These are phyloP conservation scores for Camptophora hylomeconis DNA, from an alignment of 2,329 filamentous ascomycete species.

Conservation along the genomic window DNA sequence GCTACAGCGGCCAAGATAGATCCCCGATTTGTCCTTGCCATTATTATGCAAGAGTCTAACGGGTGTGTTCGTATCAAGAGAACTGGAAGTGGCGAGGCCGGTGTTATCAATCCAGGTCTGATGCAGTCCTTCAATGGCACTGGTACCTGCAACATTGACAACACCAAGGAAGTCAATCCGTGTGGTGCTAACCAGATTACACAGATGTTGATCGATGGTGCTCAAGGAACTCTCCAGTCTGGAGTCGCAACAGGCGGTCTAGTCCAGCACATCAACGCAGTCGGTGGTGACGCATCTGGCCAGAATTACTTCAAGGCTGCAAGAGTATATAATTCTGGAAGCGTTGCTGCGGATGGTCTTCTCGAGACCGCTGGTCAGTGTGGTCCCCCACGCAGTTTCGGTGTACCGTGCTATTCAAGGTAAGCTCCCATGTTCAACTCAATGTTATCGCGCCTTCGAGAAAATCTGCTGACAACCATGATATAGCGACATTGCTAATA, in stretches of 20 bases:
- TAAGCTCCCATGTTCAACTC: too few species aligned
- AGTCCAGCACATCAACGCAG: slow-evolving; percentile 2
- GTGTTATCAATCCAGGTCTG: slow-evolving; percentile 13
- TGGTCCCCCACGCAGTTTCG: too few species aligned
- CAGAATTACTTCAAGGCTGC: slow-evolving; percentile 14
- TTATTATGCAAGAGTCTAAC: slow-evolving; percentile 33
- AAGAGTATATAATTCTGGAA: slow-evolving; percentile 15
- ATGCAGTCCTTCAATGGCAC: slow-evolving; percentile 10
- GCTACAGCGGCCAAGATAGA: slow-evolving; percentile 22
- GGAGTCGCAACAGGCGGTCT: slow-evolving; percentile 2
- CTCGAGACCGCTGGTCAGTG: slow-evolving; percentile 8
- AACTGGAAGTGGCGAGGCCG: too few species aligned
- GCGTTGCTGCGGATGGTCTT: slow-evolving; percentile 6
- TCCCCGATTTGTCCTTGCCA: slow-evolving; percentile 30
- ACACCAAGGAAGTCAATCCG: slow-evolving; percentile 2
- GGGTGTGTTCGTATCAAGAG: slow-evolving; percentile 32
- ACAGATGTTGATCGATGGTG: slow-evolving; percentile 13
- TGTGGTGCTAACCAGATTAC: slow-evolving; percentile 10
- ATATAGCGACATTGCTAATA: slow-evolving; percentile 17
- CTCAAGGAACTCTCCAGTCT: slow-evolving; percentile 5
- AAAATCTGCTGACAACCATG: slow-evolving; percentile 13
- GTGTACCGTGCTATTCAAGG: too few species aligned
- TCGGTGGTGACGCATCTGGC: slow-evolving; percentile 2
- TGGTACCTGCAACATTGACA: slow-evolving; percentile 6
- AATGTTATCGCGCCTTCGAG: too few species aligned